Percentiles rank a stretch among this genome's conserved stretches.
phyloP scores from a whole-genome alignment of 139 green algal species.

The Deuterostichococcus epilithicus region DNA sequence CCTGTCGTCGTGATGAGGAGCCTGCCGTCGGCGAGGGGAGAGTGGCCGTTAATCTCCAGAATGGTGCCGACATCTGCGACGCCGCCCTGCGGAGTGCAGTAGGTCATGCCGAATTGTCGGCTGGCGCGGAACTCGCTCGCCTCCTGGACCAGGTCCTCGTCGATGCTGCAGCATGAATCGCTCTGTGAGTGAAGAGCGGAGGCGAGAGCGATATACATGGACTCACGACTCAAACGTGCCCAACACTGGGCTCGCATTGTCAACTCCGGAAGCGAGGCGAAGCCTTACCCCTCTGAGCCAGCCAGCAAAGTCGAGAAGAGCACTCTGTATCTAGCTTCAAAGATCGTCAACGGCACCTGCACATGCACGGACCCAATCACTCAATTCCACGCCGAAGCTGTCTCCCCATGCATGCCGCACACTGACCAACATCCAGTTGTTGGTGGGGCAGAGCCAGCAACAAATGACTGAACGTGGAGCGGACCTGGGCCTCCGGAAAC shows the following conservation, averaged over 20 bases:
- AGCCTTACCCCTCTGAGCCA: conserved; percentile 23
- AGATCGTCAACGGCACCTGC: conserved; percentile 47
- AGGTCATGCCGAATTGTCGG: conserved; percentile 41
- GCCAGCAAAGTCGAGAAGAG: conserved; percentile 47
- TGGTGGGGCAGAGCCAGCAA: too few relatives aligned
- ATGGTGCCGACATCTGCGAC: conserved; percentile 35
- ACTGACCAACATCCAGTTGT: too few relatives aligned
- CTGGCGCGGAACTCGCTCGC: conserved; percentile 39
- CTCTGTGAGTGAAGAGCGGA: neutral
- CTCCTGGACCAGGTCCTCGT: conserved; percentile 38
- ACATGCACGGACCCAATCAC: too few relatives aligned
- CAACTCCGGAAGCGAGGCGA: neutral
- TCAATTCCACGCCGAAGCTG: too few relatives aligned
- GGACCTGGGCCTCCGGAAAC: conserved; percentile 23
- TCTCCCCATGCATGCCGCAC: too few relatives aligned
- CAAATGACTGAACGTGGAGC: too few relatives aligned
- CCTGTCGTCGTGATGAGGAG: conserved; percentile 34
- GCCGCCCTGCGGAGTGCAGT: conserved; percentile 22
- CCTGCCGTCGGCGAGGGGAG: conserved; percentile 36
- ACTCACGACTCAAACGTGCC: neutral
- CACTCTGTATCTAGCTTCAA: conserved; percentile 47
- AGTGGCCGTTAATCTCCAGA: conserved; percentile 42
- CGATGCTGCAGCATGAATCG: conserved; percentile 15
- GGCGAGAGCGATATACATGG: neutral
- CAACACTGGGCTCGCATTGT: neutral